A percentile compares a stretch with the other conserved stretches of the same genome.
These are phyloP conservation scores for Citrus inodora DNA, from an alignment of 345 rosid genomes.

Conservation along the genomic window DNA sequence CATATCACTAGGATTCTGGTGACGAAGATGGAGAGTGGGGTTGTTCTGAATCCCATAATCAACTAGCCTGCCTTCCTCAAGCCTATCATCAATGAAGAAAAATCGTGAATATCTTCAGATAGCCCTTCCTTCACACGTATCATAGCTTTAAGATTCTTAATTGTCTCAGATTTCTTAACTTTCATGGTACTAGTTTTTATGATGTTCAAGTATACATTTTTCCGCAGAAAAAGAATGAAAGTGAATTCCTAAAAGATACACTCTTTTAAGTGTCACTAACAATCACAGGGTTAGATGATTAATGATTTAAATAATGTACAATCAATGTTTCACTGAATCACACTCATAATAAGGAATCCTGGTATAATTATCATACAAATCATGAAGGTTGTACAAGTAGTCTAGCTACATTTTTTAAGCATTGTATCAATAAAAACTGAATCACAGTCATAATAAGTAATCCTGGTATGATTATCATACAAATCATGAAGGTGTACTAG, in stretches of 20 bases:
- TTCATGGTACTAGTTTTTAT: slow-evolving; percentile 24
- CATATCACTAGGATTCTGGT: not conserved
- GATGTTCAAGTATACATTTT: slow-evolving; percentile 27
- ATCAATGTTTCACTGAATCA: not conserved
- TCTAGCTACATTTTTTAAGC: too few species aligned
- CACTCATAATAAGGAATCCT: not conserved
- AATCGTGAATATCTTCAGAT: slow-evolving; percentile 16
- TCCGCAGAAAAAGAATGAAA: slow-evolving; percentile 17
- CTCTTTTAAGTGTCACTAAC: not conserved
- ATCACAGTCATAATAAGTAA: not conserved
- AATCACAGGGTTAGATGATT: not conserved
- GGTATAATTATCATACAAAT: not conserved
- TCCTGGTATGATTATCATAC: not conserved
- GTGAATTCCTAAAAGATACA: not conserved
- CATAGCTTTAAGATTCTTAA: slow-evolving; percentile 16
- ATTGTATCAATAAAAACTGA: not conserved
- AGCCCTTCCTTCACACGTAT: slow-evolving; percentile 24
- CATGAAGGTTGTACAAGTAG: not conserved
- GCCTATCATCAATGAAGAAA: slow-evolving; percentile 23
- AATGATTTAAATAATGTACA: too few species aligned
- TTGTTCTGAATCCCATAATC: slow-evolving; percentile 24
- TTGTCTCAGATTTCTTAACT: not conserved
- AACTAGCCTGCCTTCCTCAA: slow-evolving; percentile 20
- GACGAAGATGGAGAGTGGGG: slow-evolving; percentile 21
- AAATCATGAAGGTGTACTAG: not conserved